phyloP scores from a whole-genome alignment of 140 eudicot genomes.

The Flaveria floridana region DNA sequence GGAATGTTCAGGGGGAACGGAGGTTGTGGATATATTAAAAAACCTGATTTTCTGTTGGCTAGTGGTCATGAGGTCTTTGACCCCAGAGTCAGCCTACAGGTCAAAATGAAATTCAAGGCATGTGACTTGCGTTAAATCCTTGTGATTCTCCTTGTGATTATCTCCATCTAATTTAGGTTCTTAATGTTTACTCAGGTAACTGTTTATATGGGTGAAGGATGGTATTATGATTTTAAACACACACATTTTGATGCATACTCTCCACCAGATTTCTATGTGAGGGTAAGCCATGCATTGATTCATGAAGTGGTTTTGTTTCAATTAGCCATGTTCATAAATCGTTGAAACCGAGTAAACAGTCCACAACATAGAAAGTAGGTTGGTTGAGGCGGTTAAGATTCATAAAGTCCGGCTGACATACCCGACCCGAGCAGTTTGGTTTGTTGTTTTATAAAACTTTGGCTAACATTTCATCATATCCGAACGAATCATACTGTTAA shows the following conservation, averaged over 20 bases:
- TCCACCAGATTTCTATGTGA: slow-evolving; percentile 63
- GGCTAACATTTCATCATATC: background rate
- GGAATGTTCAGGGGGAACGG: slow-evolving; percentile 71
- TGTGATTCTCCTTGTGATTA: background rate
- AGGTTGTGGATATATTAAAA: slow-evolving; percentile 63
- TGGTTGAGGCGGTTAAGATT: background rate
- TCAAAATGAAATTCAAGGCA: slow-evolving; percentile 50
- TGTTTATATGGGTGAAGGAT: slow-evolving; percentile 64
- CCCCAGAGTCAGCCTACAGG: slow-evolving; percentile 37
- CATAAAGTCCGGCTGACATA: background rate
- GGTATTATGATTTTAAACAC: slow-evolving; percentile 53
- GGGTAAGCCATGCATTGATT: slow-evolving; percentile 34
- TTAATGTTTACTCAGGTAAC: slow-evolving; percentile 42
- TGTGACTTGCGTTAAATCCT: slow-evolving; percentile 6
- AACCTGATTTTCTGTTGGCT: slow-evolving; percentile 48
- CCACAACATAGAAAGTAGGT: background rate
- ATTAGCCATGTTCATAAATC: background rate
- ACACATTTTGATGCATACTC: slow-evolving; percentile 63
- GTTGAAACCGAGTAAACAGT: background rate
- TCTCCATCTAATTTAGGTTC: slow-evolving; percentile 9
- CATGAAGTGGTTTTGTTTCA: background rate
- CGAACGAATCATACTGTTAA: too few relatives aligned
- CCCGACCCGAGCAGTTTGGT: background rate
- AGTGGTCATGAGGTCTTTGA: slow-evolving; percentile 40
- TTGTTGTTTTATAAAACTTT: background rate